A percentile compares a stretch with the other conserved stretches of the same genome.
phyloP scores from a whole-genome alignment of 768 basidiomycete genomes.

The Cystobasidium ongulense region DNA sequence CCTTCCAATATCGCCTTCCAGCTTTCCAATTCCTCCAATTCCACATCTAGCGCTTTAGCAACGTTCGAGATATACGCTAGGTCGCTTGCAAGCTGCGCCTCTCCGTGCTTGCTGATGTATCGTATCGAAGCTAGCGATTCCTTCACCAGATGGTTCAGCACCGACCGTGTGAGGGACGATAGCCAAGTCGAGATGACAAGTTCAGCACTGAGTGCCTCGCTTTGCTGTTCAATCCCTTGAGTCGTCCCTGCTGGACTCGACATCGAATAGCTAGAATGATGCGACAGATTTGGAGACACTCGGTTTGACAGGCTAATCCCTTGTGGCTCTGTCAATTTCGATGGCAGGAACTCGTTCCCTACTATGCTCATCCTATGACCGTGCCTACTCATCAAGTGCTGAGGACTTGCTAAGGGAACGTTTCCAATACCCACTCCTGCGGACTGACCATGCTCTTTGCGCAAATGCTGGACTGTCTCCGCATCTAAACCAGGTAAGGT shows the following conservation, averaged over 20 bases:
- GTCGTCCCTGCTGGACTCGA: background rate
- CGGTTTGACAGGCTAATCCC: background rate
- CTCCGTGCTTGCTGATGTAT: conserved; percentile 58
- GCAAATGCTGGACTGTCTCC: conserved; percentile 36
- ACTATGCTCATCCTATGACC: background rate
- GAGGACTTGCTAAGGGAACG: conserved; percentile 4
- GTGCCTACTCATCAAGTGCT: background rate
- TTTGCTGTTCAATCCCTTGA: background rate
- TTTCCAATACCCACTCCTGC: background rate
- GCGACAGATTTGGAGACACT: background rate
- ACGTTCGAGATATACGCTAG: conserved; percentile 84
- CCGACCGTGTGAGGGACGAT: conserved; percentile 71
- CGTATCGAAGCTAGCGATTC: conserved; percentile 63
- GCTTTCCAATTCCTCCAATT: conserved; percentile 60
- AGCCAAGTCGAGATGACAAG: conserved; percentile 84
- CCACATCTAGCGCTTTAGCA: conserved; percentile 79
- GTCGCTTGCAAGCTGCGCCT: conserved; percentile 76
- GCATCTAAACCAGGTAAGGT: conserved; percentile 65
- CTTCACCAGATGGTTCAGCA: conserved; percentile 64
- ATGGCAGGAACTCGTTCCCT: background rate
- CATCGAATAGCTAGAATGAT: conserved; percentile 2
- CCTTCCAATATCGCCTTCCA: conserved; percentile 66
- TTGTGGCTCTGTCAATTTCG: background rate
- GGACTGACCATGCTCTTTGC: background rate
- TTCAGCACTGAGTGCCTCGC: conserved; percentile 56